phyloP scores from a whole-genome alignment of 305 asterid genomes.

The Plantago coronopus region DNA sequence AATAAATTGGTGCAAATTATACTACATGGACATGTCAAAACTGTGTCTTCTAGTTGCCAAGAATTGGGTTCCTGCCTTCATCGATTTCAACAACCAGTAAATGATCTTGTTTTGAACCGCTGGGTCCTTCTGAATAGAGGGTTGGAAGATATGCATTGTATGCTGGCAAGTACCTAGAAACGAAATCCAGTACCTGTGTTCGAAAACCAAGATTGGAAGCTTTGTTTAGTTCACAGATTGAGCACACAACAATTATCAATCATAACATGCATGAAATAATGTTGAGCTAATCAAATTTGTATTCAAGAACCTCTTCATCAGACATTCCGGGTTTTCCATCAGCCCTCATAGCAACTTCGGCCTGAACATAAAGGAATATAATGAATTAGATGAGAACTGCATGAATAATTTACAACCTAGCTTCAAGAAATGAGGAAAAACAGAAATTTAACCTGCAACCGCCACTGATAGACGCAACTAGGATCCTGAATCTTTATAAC shows the following conservation, averaged over 20 bases:
- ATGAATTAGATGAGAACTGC: slow-evolving; percentile 19
- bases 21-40: slow-evolving; percentile 19
- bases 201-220: slow-evolving; percentile 7
- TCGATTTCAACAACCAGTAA: slow-evolving; percentile 69
- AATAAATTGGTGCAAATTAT: slow-evolving; percentile 10
- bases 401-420: not conserved
- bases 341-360: slow-evolving; percentile 85
- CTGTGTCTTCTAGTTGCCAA: slow-evolving; percentile 43
- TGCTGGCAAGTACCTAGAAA: slow-evolving; percentile 88
- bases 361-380: slow-evolving; percentile 40
- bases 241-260: not conserved
- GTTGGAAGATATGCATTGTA: slow-evolving; percentile 95
- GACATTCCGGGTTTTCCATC: slow-evolving; percentile 86
- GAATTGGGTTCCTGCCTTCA: slow-evolving; percentile 93
- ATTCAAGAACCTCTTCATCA: slow-evolving; percentile 66
- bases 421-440: not conserved
- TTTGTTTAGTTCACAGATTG: not conserved
- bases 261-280: slow-evolving; percentile 1
- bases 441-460: slow-evolving; percentile 57
- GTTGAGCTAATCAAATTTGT: not conserved
- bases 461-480: slow-evolving; percentile 78
- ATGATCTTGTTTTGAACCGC: slow-evolving; percentile 71
- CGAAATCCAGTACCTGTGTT: slow-evolving; percentile 78
- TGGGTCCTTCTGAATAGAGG: slow-evolving; percentile 87
- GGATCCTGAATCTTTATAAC: slow-evolving; percentile 92